Evolutionary conservation across 2,329 filamentous ascomycete species (phyloP), one percentile per base, ranked within the genome.

Genomic region (Fonsecaea pedrosoi): DNA sequence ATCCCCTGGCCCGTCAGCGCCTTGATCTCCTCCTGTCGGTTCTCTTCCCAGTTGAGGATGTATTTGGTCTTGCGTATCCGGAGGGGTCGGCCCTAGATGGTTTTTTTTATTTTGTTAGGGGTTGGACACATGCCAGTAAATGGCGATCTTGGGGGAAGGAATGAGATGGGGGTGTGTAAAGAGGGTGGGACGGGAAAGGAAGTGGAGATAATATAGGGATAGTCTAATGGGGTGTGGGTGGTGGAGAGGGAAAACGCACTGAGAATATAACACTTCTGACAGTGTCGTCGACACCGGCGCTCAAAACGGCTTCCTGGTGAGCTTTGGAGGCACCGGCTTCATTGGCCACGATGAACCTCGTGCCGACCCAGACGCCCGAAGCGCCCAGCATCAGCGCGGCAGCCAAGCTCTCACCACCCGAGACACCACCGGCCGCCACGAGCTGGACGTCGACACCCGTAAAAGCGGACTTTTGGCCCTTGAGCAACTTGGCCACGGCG

Each of bases 281-380:
- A 0, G 92, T 95, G 71, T 89, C 91, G 63, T 89, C 86, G 69
- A 90, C 90, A 2, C 80, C 83, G 67, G 90, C 92, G 21, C 79
- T 80, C 1, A 94, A 88, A 0, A 96, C 91, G 40, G 63, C 60
- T 32, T 70, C 54, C 37, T 70, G 62, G 57, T 68, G 66, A 7
- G 32, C 53, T 21, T 63, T 69, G 10, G 69, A 69, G 0, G 58
- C 66, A 21, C 86, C 88, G 0, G 91, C 91, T 79, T 95, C 92
- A 21, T 81, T 82, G 30, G 84, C 86, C 2, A 92, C 91, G 13
- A 95, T 90, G 77, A 95, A 95, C 15, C 92, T 82, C 67, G 92
- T 95, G 50, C 92, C 92, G 0, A 96, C 91, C 92, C 92, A 96
- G 2, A 92, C 92, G 3, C 89, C 92, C 9, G 84, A 83, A 0